Conservation (phyloP, 768 basidiomycete species). For the Hydnomerulius pinastri region DNA sequence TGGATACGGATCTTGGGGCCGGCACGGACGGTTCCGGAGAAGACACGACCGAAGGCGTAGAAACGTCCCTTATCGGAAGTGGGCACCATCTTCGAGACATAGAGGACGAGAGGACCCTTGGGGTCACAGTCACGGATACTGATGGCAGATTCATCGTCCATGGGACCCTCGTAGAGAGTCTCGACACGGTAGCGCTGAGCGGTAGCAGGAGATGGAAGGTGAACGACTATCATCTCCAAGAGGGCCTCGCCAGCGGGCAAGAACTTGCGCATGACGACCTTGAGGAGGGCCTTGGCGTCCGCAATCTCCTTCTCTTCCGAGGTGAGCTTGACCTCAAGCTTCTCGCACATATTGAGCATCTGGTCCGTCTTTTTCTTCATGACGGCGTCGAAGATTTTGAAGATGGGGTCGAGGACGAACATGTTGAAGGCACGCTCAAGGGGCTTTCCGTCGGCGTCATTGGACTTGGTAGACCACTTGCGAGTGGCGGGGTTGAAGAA, state of each 20-base stretch:
- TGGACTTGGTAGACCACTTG: conserved; percentile 89
- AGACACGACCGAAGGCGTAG: conserved; percentile 99
- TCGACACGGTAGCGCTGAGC: conserved; percentile 99
- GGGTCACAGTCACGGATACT: conserved; percentile 98
- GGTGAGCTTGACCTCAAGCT: conserved; percentile 91
- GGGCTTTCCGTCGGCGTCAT: conserved; percentile 79
- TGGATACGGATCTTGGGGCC: conserved; percentile 99
- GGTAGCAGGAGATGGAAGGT: conserved; percentile 95
- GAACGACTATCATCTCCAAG: conserved; percentile 99
- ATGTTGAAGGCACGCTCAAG: conserved; percentile 98
- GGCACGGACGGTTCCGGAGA: conserved; percentile 95
- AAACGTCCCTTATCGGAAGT: conserved; percentile 99
- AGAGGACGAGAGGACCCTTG: conserved; percentile 93
- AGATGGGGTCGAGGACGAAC: conserved; percentile 99
- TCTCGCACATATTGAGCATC: conserved; percentile 83
- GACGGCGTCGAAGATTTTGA: conserved; percentile 95
- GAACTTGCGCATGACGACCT: conserved; percentile 99
- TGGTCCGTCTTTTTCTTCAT: conserved; percentile 99
- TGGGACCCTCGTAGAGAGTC: conserved; percentile 99
- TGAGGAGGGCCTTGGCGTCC: conserved; percentile 94
- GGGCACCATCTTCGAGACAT: conserved; percentile 99
- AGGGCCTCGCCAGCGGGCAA: conserved; percentile 98
- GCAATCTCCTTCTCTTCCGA: conserved; percentile 82
- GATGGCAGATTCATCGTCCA: conserved; percentile 99
- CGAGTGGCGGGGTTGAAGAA: conserved; percentile 96